These are phyloP conservation scores for Colletotrichum neosansevieriae DNA, from an alignment of 2,329 filamentous ascomycete species.

Conservation along the genomic window DNA sequence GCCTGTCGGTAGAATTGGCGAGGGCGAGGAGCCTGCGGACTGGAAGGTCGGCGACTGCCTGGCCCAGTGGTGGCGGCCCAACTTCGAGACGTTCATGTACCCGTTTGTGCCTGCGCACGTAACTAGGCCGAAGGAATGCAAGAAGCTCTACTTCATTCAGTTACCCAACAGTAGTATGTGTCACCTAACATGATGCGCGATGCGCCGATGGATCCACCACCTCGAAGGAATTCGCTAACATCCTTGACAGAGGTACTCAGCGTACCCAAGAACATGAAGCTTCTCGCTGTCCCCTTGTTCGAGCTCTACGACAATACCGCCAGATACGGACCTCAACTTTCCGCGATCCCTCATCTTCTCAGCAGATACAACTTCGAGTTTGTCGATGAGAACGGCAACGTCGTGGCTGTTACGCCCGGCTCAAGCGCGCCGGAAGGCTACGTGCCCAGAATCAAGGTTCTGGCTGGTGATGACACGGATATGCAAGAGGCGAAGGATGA, in stretches of 20 bases:
- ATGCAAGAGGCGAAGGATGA: constrained; percentile 65
- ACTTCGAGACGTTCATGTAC: constrained; percentile 99
- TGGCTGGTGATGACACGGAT: constrained; percentile 72
- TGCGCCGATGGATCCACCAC: not conserved
- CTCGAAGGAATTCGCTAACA: constrained; percentile 40
- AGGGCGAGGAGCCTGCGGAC: constrained; percentile 85
- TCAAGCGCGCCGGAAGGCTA: constrained; percentile 68
- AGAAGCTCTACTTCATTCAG: constrained; percentile 98
- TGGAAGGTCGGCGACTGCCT: constrained; percentile 96
- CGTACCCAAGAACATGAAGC: constrained; percentile 99
- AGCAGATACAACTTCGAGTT: constrained; percentile 98
- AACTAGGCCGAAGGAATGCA: constrained; percentile 97
- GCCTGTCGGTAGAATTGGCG: constrained; percentile 86
- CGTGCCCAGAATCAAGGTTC: constrained; percentile 73
- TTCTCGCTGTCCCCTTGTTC: constrained; percentile 95
- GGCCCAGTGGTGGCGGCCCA: constrained; percentile 98
- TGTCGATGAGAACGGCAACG: constrained; percentile 90
- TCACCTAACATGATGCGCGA: not conserved
- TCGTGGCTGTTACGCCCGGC: constrained; percentile 87
- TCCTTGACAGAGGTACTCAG: constrained; percentile 81
- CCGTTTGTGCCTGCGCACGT: constrained; percentile 97
- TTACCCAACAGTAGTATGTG: constrained; percentile 87
- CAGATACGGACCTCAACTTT: constrained; percentile 94
- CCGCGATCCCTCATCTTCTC: constrained; percentile 93
- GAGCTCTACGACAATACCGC: constrained; percentile 98